Evolutionary conservation across 108 stramenopile genomes (phyloP), one percentile per base, ranked within the genome.

Genomic region (Pinguiococcus pyrenoidosus): DNA sequence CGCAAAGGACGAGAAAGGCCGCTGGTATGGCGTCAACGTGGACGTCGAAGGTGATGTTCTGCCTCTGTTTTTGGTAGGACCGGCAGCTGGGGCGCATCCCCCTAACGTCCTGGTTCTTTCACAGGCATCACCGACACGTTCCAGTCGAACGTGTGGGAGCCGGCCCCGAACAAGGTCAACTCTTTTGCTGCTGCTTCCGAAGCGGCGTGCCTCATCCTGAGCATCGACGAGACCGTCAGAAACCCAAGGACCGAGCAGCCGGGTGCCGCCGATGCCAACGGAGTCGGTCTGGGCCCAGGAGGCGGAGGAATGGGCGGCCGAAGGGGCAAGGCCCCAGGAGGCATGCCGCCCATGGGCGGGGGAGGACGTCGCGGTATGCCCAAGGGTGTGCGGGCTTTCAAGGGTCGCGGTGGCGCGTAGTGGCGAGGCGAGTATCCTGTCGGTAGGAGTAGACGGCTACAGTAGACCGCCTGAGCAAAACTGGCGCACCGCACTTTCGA

Each of bases 181-280:
- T 81, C 83, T 17, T 48, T 94, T 17, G 69, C 77, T 6, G 82
- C 92, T 29, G 93, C 97, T 5, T 68, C 84, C 10, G 97, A 99
- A 71, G 97, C 97, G 1, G 93, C 97, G 0, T 87, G 89, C 59
- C 84, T 94, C 16, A 90, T 99, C 59, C 78, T 99, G 9, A 80
- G 78, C 29, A 93, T 99, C 65, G 97, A 99, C 61, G 97, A 99
- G 71, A 99, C 97, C 16, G 87, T 96, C 42, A 81, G 90, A 61
- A 92, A 88, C 62, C 93, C 92, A 0, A 69, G 73, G 59, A 60
- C 49, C 43, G 62, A 63, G 51, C 49, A 63, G 58, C 62, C 57
- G 27, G 62, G 62, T 9, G 57, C 62, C 4, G 58, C 62, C 18
- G n/a, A n/a, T n/a, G 44, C 43, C 50, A 57, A 63, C 32, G 62